phyloP scores from a whole-genome alignment of 306 rosid species.

The Calophaca sinica region DNA sequence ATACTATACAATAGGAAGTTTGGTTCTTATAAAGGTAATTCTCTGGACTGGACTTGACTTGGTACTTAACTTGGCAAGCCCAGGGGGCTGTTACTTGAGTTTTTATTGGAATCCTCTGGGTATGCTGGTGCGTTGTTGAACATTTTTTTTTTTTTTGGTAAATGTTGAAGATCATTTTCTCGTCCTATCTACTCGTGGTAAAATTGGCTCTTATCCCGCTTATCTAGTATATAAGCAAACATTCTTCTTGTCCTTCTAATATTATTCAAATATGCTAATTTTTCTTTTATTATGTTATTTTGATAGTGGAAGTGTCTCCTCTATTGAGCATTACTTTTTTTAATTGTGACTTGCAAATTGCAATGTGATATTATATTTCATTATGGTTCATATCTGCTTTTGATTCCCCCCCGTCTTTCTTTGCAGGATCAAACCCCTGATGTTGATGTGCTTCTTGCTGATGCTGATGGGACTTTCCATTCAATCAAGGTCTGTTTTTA shows the following conservation, averaged over 20 bases:
- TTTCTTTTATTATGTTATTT: slow-evolving; percentile 30
- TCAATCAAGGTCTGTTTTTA: slow-evolving; percentile 79
- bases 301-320: slow-evolving; percentile 2
- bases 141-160: neutral
- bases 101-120: slow-evolving; percentile 8
- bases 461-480: slow-evolving; percentile 76
- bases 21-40: slow-evolving; percentile 82
- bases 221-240: slow-evolving; percentile 10
- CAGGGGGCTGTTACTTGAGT: neutral
- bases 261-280: slow-evolving; percentile 17
- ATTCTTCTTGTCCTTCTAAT: neutral
- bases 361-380: slow-evolving; percentile 32
- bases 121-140: neutral
- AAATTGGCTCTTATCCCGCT: neutral
- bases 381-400: slow-evolving; percentile 39
- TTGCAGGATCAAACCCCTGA: slow-evolving; percentile 74
- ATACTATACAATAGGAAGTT: slow-evolving; percentile 76
- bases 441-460: slow-evolving; percentile 71
- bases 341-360: slow-evolving; percentile 19
- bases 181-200: neutral
- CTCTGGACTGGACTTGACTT: neutral
- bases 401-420: slow-evolving; percentile 19
- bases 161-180: slow-evolving; percentile 16
- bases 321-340: neutral
- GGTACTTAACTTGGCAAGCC: neutral